Percentiles rank a stretch among this genome's conserved stretches.
phyloP scores from a whole-genome alignment of 2,329 filamentous ascomycete species.

The Davidsoniella eucalypti region DNA sequence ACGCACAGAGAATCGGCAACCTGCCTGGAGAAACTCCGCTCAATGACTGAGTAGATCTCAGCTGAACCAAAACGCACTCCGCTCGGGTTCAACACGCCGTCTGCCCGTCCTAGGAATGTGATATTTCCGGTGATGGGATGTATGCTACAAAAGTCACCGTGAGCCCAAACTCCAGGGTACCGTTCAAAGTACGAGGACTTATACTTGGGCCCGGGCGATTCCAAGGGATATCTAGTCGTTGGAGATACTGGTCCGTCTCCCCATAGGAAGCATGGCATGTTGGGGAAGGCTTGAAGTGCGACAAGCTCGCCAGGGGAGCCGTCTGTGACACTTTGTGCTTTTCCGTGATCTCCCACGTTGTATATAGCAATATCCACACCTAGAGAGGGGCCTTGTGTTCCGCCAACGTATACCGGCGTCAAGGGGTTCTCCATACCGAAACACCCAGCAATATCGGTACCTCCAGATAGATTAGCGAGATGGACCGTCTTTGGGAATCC shows the following conservation, averaged over 20 bases:
- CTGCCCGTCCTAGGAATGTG: constrained; percentile 52
- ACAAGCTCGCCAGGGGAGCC: constrained; percentile 64
- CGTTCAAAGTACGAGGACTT: constrained; percentile 43
- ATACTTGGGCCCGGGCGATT: constrained; percentile 37
- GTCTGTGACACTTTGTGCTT: constrained; percentile 28
- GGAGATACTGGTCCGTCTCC: constrained; percentile 28
- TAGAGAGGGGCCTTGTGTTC: constrained; percentile 32
- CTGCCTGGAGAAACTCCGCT: constrained; percentile 43
- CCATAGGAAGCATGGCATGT: constrained; percentile 54
- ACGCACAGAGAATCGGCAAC: constrained; percentile 64
- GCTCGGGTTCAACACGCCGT: constrained; percentile 65
- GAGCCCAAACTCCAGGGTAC: constrained; percentile 58
- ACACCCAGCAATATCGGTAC: constrained; percentile 56
- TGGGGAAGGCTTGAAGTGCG: constrained; percentile 54
- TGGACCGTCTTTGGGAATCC: constrained; percentile 53
- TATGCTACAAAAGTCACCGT: constrained; percentile 62
- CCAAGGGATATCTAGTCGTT: background rate
- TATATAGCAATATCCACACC: constrained; percentile 40
- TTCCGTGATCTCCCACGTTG: constrained; percentile 33
- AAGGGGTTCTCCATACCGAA: constrained; percentile 52
- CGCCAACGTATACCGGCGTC: constrained; percentile 41
- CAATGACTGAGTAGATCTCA: constrained; percentile 63
- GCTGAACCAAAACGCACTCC: constrained; percentile 66
- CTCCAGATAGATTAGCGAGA: constrained; percentile 58
- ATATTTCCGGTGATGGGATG: constrained; percentile 51